Conservation (phyloP, 2,329 filamentous ascomycete genomes). For the Fusarium palustre region DNA sequence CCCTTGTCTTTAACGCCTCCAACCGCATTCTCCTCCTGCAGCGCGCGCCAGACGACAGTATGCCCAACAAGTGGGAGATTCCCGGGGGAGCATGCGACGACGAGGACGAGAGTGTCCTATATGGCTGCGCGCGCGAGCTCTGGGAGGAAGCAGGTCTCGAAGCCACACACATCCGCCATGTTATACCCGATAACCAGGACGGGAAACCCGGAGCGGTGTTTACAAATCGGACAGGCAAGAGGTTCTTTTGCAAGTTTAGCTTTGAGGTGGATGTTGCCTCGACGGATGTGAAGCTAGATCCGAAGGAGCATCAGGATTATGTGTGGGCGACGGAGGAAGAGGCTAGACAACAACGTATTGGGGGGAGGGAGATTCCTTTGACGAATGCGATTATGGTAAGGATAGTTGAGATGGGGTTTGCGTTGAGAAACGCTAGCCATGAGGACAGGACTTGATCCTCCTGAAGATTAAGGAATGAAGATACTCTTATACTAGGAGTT, state of each 20-base stretch:
- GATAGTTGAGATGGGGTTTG: conserved; percentile 50
- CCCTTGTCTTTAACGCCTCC: conserved; percentile 52
- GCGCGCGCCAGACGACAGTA: conserved; percentile 58
- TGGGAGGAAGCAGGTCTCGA: conserved; percentile 60
- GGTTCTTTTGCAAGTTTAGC: conserved; percentile 49
- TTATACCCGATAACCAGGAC: conserved; percentile 47
- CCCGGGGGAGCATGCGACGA: conserved; percentile 62
- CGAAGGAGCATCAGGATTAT: conserved; percentile 56
- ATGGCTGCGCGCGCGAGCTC: conserved; percentile 60
- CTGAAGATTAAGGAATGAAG: not conserved
- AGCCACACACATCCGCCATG: conserved; percentile 46
- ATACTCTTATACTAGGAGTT: not conserved
- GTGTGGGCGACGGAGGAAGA: conserved; percentile 57
- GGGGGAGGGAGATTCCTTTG: conserved; percentile 49
- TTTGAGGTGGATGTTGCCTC: conserved; percentile 53
- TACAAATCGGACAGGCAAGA: conserved; percentile 50
- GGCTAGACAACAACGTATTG: conserved; percentile 45
- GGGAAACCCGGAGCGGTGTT: conserved; percentile 47
- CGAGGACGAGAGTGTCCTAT: conserved; percentile 56
- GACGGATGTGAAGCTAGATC: conserved; percentile 52
- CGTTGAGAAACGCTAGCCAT: conserved; percentile 38
- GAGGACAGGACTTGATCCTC: not conserved
- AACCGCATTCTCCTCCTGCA: conserved; percentile 59
- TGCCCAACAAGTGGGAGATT: conserved; percentile 61
- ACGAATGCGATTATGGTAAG: conserved; percentile 47